Percentiles rank a stretch among this genome's conserved stretches.
phyloP scores from a whole-genome alignment of 805 yeast species.

The Novakomyces olei region DNA sequence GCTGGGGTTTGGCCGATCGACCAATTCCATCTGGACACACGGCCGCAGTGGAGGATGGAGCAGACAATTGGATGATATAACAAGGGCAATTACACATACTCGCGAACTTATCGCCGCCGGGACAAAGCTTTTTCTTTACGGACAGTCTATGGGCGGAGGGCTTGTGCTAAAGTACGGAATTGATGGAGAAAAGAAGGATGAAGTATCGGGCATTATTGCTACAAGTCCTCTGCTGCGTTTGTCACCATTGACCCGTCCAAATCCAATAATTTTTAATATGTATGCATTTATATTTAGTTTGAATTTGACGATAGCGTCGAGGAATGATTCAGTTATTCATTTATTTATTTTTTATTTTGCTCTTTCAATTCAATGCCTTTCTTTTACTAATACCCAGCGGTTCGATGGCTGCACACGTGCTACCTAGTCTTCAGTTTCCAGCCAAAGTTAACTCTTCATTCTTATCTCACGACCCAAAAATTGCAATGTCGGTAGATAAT shows the following conservation, averaged over 20 bases:
- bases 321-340: neutral
- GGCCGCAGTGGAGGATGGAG: constrained; percentile 17
- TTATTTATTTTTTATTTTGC: neutral
- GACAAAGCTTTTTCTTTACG: constrained; percentile 6
- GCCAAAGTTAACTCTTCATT: neutral
- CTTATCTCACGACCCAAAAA: constrained; percentile 12
- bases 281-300: neutral
- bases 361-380: neutral
- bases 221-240: constrained; percentile 1
- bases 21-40: constrained; percentile 12
- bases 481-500: constrained; percentile 8
- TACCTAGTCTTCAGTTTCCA: neutral
- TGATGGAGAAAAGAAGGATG: constrained; percentile 8
- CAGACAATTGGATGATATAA: constrained; percentile 16
- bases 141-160: constrained; percentile 5
- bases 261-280: neutral
- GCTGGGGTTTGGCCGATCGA: constrained; percentile 20
- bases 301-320: neutral
- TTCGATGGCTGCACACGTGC: neutral
- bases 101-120: neutral
- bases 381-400: neutral
- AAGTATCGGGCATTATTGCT: constrained; percentile 1
- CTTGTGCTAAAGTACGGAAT: constrained; percentile 1
- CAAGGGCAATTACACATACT: constrained; percentile 6
- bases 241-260: neutral